Evolutionary conservation across 108 stramenopile genomes (phyloP), one percentile per base, ranked within the genome.

Genomic region (Seminavis robusta): DNA sequence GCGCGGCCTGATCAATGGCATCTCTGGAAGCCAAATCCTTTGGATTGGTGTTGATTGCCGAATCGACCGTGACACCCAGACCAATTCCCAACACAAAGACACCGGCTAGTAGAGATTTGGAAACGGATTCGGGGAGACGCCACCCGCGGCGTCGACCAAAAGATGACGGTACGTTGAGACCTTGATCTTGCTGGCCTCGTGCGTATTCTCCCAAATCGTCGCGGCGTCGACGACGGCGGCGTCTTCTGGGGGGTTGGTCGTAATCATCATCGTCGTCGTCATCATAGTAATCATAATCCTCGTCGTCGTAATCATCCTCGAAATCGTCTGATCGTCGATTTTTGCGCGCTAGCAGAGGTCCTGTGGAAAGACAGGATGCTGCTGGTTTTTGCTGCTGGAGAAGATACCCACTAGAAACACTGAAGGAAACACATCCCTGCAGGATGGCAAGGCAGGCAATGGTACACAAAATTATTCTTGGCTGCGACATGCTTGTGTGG

Each of bases 1-100:
- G n/a, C n/a, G 95, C 95, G 33, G 91, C 87, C 52, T 90, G 80
- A 69, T 96, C 95, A 25, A 96, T 88, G 45, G 95, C 95, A 73
- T 96, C 95, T 19, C 95, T 78, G 38, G 83, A 86, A 17, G 95
- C 94, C 56, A 96, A 71, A 74, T 96, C 95, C 44, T 65, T 70
- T 2, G 88, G 88, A 56, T 90, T 89, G 28, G 95, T 96, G 66
- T 96, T 96, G 61, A 96, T 94, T 15, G 88, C 88, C 21, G 83
- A 84, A 65, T 96, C 95, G 24, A 96, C 75, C 17, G 93, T 96
- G 31, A 96, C 91, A 25, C 95, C 95, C 13, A 94, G 86, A 15
- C 92, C 95, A 2, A 96, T 79, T 7, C 95, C 95, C 24, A 95
- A 34, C 4, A 96, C 86, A 62, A 96, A 96, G 1, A 89, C 77